These are phyloP conservation scores for Peronospora tabacina DNA, from an alignment of 352 stramenopile genomes.

Conservation along the genomic window DNA sequence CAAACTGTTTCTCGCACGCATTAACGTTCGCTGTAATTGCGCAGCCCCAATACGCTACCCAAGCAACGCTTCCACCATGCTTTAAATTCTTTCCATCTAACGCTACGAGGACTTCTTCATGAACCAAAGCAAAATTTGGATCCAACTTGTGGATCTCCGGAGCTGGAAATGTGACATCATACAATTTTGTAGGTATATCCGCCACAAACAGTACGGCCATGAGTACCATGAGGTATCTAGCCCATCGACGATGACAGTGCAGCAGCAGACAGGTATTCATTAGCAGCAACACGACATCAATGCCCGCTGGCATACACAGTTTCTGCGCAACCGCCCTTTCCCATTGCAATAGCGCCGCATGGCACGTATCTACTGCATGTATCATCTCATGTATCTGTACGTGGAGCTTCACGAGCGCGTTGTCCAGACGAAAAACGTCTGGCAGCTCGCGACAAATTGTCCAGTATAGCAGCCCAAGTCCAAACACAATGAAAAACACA, in stretches of 20 bases:
- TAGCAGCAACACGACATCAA: constrained; percentile 41
- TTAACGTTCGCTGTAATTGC: constrained; percentile 48
- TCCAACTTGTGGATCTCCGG: constrained; percentile 55
- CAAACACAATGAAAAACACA: constrained; percentile 38
- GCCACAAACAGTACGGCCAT: constrained; percentile 41
- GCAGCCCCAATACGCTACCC: constrained; percentile 79
- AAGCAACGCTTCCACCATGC: constrained; percentile 56
- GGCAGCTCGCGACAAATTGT: constrained; percentile 52
- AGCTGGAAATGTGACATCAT: constrained; percentile 47
- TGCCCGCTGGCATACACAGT: constrained; percentile 43
- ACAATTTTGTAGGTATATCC: constrained; percentile 41
- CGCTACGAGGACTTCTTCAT: constrained; percentile 62
- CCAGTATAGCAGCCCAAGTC: constrained; percentile 50
- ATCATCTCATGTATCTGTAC: constrained; percentile 35
- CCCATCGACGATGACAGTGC: constrained; percentile 51
- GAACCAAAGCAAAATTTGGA: constrained; percentile 55
- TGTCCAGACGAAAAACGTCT: constrained; percentile 31
- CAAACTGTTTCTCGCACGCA: constrained; percentile 68
- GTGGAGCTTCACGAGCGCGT: constrained; percentile 35
- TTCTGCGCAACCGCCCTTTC: constrained; percentile 44
- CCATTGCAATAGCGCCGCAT: constrained; percentile 34
- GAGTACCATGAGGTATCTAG: constrained; percentile 36
- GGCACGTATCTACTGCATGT: constrained; percentile 30
- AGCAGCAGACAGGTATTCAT: constrained; percentile 40
- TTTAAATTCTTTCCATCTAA: constrained; percentile 76